Conservation (phyloP, 140 eudicot species). For the Stevia rebaudiana region DNA sequence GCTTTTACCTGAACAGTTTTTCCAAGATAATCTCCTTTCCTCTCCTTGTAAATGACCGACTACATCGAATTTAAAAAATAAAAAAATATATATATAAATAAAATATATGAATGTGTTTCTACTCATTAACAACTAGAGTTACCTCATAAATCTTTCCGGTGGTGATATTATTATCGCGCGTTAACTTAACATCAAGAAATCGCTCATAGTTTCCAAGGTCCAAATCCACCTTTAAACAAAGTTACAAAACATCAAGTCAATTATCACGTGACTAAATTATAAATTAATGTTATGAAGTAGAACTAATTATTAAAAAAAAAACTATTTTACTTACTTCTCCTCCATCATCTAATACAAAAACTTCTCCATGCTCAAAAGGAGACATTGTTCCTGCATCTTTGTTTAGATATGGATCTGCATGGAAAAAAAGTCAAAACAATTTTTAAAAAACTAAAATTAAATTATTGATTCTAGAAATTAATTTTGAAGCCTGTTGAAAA, state of each 20-base stretch:
- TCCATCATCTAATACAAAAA: constrained; percentile 88
- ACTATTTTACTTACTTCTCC: constrained; percentile 66
- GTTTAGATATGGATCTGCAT: constrained; percentile 86
- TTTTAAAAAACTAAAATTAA: background rate
- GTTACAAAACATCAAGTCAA: background rate
- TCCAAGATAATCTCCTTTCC: constrained; percentile 99
- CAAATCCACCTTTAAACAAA: constrained; percentile 84
- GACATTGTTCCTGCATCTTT: constrained; percentile 99
- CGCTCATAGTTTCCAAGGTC: constrained; percentile 99
- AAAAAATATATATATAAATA: constrained; percentile 11
- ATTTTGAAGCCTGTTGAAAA: background rate
- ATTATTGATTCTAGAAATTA: background rate
- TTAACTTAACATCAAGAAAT: constrained; percentile 77
- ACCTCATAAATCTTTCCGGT: constrained; percentile 97
- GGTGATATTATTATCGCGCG: constrained; percentile 88
- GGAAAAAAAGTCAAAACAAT: constrained; percentile 5
- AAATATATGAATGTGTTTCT: background rate
- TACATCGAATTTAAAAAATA: constrained; percentile 1
- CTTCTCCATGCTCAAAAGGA: constrained; percentile 98
- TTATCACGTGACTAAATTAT: background rate
- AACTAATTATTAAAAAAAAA: background rate
- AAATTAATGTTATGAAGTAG: background rate
- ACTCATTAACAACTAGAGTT: background rate
- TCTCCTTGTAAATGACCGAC: constrained; percentile 89
- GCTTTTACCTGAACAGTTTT: constrained; percentile 72